Percentiles rank a stretch among this genome's conserved stretches.
phyloP scores from a whole-genome alignment of 345 rosid genomes.

The Raphanus raphanistrum region DNA sequence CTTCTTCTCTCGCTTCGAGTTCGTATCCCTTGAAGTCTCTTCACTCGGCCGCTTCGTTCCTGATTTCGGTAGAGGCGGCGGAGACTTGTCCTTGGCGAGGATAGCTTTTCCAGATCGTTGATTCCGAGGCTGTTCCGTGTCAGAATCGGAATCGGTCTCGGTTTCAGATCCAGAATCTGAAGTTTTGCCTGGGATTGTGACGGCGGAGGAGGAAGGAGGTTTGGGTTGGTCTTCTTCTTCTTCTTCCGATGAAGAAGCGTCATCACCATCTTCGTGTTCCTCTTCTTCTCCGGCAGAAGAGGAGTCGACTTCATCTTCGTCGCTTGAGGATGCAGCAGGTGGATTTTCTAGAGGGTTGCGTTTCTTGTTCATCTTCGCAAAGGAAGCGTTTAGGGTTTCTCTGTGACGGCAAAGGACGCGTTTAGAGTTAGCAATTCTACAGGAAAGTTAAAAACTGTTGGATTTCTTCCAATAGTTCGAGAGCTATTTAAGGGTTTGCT shows the following conservation, averaged over 20 bases:
- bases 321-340: constrained; percentile 41
- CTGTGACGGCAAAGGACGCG: too few species aligned
- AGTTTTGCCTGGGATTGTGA: background rate
- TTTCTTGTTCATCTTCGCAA: constrained; percentile 18
- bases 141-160: constrained; percentile 44
- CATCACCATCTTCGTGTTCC: constrained; percentile 2
- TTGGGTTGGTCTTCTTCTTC: background rate
- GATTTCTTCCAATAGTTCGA: too few species aligned
- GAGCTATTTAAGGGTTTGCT: too few species aligned
- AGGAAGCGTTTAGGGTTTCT: constrained; percentile 8
- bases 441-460: too few species aligned
- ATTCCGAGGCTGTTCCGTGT: constrained; percentile 23
- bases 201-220: constrained; percentile 1
- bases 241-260: constrained; percentile 30
- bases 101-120: constrained; percentile 38
- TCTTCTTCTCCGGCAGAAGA: constrained; percentile 23
- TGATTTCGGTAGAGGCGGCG: background rate
- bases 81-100: background rate
- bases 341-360: constrained; percentile 30
- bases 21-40: background rate
- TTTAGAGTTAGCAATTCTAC: too few species aligned
- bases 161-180: constrained; percentile 33
- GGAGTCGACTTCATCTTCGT: constrained; percentile 34
- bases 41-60: constrained; percentile 27
- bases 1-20: constrained; percentile 26